Conservation (phyloP, 345 rosid genomes). For the Litchi chinensis region DNA sequence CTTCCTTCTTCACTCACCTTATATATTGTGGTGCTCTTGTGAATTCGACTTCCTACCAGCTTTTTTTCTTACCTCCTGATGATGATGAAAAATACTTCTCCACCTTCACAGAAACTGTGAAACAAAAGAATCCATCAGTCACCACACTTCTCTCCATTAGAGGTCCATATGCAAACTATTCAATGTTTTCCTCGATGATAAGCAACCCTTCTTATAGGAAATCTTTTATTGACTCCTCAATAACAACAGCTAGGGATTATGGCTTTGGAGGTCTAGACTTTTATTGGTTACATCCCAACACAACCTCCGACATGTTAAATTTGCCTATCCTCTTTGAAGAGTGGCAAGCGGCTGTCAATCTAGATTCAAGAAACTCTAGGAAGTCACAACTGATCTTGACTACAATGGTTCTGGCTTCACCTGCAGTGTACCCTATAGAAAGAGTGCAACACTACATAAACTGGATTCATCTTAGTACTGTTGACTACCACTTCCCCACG, state of each 20-base stretch:
- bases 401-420: background rate
- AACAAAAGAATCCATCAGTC: too few relatives aligned
- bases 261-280: background rate
- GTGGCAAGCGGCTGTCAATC: background rate
- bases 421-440: slow-evolving; percentile 24
- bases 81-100: too few relatives aligned
- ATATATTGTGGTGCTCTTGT: background rate
- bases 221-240: background rate
- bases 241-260: background rate
- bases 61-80: too few relatives aligned
- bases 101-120: too few relatives aligned
- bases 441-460: slow-evolving; percentile 23
- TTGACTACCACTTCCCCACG: slow-evolving; percentile 26
- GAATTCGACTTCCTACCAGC: background rate
- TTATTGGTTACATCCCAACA: background rate
- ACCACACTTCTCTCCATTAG: too few relatives aligned
- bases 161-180: too few relatives aligned
- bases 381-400: background rate
- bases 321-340: background rate
- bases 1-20: background rate
- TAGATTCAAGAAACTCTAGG: background rate
- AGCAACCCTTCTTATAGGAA: too few relatives aligned
- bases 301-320: too few relatives aligned
- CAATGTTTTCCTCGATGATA: too few relatives aligned
- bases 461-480: slow-evolving; percentile 27